A percentile compares a stretch with the other conserved stretches of the same genome.
Evolutionary conservation across 129 eudicot genomes (phyloP).

Genomic region (Gnaphalium uliginosum): DNA sequence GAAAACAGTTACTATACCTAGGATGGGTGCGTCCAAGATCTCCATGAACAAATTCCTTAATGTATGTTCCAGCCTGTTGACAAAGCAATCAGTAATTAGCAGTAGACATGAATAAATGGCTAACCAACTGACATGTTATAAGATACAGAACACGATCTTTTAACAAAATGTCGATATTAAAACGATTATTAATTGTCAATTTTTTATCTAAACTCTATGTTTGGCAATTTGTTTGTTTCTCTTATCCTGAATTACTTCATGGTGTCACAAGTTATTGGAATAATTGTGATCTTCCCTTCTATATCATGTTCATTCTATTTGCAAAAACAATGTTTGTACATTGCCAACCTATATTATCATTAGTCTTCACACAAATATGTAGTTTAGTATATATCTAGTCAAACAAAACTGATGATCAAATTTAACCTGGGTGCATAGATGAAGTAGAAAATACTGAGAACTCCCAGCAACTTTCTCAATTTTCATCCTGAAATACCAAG

Average conservation of each 20-base stretch:
- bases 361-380: not conserved
- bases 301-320: not conserved
- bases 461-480: constrained; percentile 73
- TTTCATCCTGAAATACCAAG: constrained; percentile 72
- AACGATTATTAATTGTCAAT: not conserved
- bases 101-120: not conserved
- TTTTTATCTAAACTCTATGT: not conserved
- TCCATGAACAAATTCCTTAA: constrained; percentile 99
- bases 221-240: not conserved
- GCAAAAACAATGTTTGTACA: constrained; percentile 5
- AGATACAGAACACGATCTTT: too few species aligned
- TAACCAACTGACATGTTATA: not conserved
- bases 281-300: constrained; percentile 12
- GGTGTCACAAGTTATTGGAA: not conserved
- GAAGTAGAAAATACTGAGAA: constrained; percentile 81
- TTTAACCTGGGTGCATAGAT: constrained; percentile 90
- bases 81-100: constrained; percentile 9
- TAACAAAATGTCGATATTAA: not conserved
- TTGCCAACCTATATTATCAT: not conserved
- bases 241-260: not conserved
- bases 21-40: constrained; percentile 99
- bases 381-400: not conserved
- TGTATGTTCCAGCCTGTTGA: constrained; percentile 96
- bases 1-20: constrained; percentile 51
- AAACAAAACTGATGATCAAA: constrained; percentile 12